Conservation (phyloP, 768 basidiomycete species). For the Kwoniella sp. region DNA sequence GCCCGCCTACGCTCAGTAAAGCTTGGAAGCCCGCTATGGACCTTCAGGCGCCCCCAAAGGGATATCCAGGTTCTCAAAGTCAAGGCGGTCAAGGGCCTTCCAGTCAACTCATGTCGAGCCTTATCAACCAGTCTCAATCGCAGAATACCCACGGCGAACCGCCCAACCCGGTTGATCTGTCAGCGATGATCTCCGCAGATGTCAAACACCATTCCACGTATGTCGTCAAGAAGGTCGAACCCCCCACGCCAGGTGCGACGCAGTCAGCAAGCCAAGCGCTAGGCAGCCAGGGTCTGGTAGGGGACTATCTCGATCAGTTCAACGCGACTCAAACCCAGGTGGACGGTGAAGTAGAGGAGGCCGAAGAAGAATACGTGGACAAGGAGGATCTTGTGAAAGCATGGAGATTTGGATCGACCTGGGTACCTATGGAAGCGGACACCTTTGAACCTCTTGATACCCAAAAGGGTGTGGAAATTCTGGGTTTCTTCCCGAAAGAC, state of each 20-base stretch:
- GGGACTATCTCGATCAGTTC: constrained; percentile 41
- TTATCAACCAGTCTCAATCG: constrained; percentile 30
- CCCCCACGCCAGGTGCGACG: constrained; percentile 9
- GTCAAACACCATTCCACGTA: constrained; percentile 44
- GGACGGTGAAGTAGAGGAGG: constrained; percentile 42
- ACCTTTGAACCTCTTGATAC: constrained; percentile 75
- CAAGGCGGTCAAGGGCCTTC: constrained; percentile 38
- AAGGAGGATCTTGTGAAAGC: constrained; percentile 56
- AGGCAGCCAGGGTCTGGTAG: constrained; percentile 34
- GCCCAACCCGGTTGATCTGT: constrained; percentile 27
- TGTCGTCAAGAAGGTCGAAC: constrained; percentile 35
- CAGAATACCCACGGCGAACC: constrained; percentile 18
- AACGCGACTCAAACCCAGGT: constrained; percentile 52
- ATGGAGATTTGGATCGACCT: constrained; percentile 60
- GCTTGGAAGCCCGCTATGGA: constrained; percentile 53
- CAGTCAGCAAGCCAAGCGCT: constrained; percentile 16
- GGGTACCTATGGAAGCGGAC: constrained; percentile 83
- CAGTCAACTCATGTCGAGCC: constrained; percentile 33
- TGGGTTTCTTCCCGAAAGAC: constrained; percentile 73
- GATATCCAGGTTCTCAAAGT: not conserved
- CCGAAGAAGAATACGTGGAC: constrained; percentile 57
- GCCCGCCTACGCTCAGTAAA: constrained; percentile 79
- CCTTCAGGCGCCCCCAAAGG: constrained; percentile 35
- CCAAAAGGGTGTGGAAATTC: constrained; percentile 80
- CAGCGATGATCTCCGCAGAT: constrained; percentile 49